These are phyloP conservation scores for Claviceps sorghi DNA, from an alignment of 2,329 filamentous ascomycete species.

Conservation along the genomic window DNA sequence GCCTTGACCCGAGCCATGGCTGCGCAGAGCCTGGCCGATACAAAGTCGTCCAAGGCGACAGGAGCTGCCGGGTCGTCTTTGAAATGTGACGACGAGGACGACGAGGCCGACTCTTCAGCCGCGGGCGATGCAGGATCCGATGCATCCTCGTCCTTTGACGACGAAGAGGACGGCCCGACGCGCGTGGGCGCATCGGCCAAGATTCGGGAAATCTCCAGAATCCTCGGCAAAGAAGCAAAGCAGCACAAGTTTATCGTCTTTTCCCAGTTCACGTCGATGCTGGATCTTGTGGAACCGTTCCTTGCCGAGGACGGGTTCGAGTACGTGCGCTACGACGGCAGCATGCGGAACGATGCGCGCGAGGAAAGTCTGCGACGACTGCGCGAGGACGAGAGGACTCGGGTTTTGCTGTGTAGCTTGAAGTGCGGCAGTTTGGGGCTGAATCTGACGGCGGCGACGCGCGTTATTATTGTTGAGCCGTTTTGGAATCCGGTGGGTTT, in stretches of 20 bases:
- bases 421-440: slow-evolving; percentile 88
- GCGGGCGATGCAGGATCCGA: slow-evolving; percentile 27
- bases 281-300: slow-evolving; percentile 90
- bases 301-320: slow-evolving; percentile 57
- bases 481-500: slow-evolving; percentile 85
- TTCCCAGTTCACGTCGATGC: slow-evolving; percentile 96
- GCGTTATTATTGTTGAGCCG: slow-evolving; percentile 89
- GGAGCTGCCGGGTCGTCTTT: slow-evolving; percentile 17
- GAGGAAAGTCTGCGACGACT: slow-evolving; percentile 72
- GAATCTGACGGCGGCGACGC: slow-evolving; percentile 83
- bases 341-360: slow-evolving; percentile 84
- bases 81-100: slow-evolving; percentile 16
- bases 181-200: slow-evolving; percentile 66
- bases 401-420: slow-evolving; percentile 81
- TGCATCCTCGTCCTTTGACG: slow-evolving; percentile 16
- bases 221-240: slow-evolving; percentile 62
- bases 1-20: slow-evolving; percentile 24
- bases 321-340: slow-evolving; percentile 84
- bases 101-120: slow-evolving; percentile 10
- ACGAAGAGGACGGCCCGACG: slow-evolving; percentile 19
- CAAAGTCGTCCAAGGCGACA: neutral
- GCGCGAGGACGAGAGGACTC: slow-evolving; percentile 57
- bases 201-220: slow-evolving; percentile 69
- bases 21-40: slow-evolving; percentile 21
- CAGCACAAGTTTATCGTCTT: slow-evolving; percentile 97